A percentile compares a stretch with the other conserved stretches of the same genome.
These are phyloP conservation scores for Limnanthes douglasii DNA, from an alignment of 345 rosid species.

Conservation along the genomic window DNA sequence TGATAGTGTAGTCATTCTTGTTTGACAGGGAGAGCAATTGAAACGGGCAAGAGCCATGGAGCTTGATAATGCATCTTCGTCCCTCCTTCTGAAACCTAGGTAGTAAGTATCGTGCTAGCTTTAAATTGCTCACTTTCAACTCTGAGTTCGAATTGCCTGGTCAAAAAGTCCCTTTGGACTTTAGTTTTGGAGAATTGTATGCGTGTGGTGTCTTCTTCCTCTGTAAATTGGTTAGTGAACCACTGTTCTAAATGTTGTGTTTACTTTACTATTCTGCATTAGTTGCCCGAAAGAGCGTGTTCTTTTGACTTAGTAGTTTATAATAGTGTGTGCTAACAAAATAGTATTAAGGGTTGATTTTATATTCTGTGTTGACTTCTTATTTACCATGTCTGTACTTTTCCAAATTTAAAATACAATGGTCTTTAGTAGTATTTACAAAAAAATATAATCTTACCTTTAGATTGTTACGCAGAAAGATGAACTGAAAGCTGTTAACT, in stretches of 20 bases:
- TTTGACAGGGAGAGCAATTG: constrained; percentile 57
- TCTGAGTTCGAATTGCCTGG: constrained; percentile 43
- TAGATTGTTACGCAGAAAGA: no score
- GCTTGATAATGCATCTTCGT: constrained; percentile 34
- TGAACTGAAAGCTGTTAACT: no score
- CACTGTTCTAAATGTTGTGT: no score
- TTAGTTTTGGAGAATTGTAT: constrained; percentile 70
- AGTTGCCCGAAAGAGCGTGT: no score
- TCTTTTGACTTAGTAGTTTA: no score
- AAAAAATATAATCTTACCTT: no score
- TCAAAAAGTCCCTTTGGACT: constrained; percentile 62
- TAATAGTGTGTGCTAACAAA: no score
- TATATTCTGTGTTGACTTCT: no score
- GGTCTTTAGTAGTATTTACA: no score
- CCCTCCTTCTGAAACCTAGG: constrained; percentile 18
- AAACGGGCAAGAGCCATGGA: constrained; percentile 32
- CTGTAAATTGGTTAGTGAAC: constrained; percentile 67
- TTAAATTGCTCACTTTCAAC: constrained; percentile 8
- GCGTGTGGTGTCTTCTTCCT: constrained; percentile 41
- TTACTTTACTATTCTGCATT: no score
- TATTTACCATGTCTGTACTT: not conserved
- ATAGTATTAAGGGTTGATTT: no score
- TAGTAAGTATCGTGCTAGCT: constrained; percentile 18
- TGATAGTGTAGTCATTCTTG: not conserved
- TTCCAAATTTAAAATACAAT: no score